Base-by-base conservation (phyloP, 2,329 filamentous ascomycete genomes). In the Lecanicillium sp. region DNA sequence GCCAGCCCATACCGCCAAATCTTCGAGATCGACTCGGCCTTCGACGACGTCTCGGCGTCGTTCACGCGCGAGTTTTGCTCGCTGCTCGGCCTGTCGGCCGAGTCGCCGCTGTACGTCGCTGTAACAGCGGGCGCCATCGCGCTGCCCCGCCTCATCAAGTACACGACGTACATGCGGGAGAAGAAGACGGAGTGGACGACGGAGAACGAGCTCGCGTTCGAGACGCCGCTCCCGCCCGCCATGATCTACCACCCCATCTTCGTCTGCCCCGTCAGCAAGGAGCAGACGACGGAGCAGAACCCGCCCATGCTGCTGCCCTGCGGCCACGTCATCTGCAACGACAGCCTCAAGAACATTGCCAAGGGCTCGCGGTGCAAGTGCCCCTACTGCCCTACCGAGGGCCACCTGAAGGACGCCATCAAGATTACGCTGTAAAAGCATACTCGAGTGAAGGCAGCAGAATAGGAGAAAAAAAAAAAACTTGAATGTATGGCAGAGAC, bases 291-390 rank as follows among this genome's bases (percentile, higher is more conserved):
- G 0, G 90, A 95, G 60, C 70, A 77, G 20, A 98, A 98, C 64
- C 93, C 93, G 10, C 90, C 93, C 2, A 94, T 97, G 86, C 93
- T 96, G 79, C 83, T 98, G 61, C 87, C 88, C 0, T 98, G 93
- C 61, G 91, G 93, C 5, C 93, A 98, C 68, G 91, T 96, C 44
- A 84, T 98, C 51, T 90, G 90, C 15, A 79, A 83, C 54, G 90
- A 96, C 60, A 90, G 85, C 27, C 70, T 98, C 43, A 80, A 86
- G 51, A 83, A 83, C 60, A 74, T 97, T 35, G 83, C 83, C 47
- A 95, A 94, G 67, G 84, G 85, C 0, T 78, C 73, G 35, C 74
- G 85, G 51, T 94, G 94, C 74, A 98, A 98, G 66, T 98, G 93
- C 60, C 93, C 93, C 0, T 98, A 98, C 63, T 98, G 93, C 62